These are phyloP conservation scores for Quercus bicolor DNA, from an alignment of 306 rosid species.

Conservation along the genomic window DNA sequence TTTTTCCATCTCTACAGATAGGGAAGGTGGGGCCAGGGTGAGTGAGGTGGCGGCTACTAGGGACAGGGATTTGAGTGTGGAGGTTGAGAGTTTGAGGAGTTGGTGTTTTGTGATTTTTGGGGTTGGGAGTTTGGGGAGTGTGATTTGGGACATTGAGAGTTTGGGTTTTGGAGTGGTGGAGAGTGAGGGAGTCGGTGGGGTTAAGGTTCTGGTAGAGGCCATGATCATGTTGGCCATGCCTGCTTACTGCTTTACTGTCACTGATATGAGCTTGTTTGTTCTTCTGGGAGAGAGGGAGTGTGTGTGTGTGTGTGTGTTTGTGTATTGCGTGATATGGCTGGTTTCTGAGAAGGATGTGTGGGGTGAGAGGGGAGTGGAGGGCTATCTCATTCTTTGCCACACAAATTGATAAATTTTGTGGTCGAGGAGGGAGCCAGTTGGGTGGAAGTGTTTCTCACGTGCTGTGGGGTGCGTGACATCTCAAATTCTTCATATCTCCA, in stretches of 20 bases:
- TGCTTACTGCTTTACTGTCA: neutral
- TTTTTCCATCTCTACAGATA: conserved; percentile 65
- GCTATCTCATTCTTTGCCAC: conserved; percentile 64
- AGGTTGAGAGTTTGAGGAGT: conserved; percentile 23
- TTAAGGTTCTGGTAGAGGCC: conserved; percentile 63
- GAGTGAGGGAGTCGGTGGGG: conserved; percentile 27
- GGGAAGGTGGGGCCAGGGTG: conserved; percentile 55
- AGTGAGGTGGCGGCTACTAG: conserved; percentile 49
- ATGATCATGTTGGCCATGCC: conserved; percentile 81
- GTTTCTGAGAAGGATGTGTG: neutral
- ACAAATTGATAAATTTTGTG: conserved; percentile 38
- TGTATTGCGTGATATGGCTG: neutral
- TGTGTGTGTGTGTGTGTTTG: neutral
- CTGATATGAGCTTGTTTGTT: neutral
- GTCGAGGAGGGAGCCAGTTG: neutral
- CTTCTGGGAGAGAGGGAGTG: neutral
- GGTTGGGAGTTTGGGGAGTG: conserved; percentile 47
- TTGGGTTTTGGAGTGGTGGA: conserved; percentile 36
- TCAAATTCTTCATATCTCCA: too few relatives aligned
- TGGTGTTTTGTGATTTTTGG: conserved; percentile 30
- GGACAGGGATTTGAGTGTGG: conserved; percentile 56
- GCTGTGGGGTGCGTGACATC: neutral
- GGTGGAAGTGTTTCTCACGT: neutral
- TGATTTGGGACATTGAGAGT: conserved; percentile 38
- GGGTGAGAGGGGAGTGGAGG: conserved; percentile 21